These are phyloP conservation scores for Neospermospora avenae DNA, from an alignment of 2,329 filamentous ascomycete genomes.

Conservation along the genomic window DNA sequence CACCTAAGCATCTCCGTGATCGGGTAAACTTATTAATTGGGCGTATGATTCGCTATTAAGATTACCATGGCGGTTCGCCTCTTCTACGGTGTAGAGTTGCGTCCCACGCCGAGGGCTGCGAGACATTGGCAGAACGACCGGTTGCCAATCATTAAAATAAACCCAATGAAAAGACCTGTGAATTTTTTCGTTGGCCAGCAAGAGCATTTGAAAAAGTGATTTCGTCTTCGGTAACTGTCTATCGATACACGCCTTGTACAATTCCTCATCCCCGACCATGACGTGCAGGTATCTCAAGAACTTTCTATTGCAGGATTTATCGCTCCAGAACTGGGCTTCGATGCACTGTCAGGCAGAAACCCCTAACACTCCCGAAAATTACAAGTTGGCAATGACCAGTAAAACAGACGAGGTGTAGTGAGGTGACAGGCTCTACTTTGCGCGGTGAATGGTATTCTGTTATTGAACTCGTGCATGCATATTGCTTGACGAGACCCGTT, in stretches of 20 bases:
- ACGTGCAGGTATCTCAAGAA: slow-evolving; percentile 7
- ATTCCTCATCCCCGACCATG: slow-evolving; percentile 2
- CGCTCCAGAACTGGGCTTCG: not conserved
- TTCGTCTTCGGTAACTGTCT: slow-evolving; percentile 5
- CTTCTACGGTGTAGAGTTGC: slow-evolving; percentile 15
- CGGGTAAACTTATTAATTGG: not conserved
- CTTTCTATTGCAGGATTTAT: not conserved
- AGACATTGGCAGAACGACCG: slow-evolving; percentile 3
- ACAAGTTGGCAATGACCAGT: not conserved
- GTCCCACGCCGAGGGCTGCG: not conserved
- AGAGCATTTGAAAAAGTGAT: not conserved
- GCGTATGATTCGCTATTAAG: slow-evolving; percentile 1
- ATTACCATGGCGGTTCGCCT: slow-evolving; percentile 12
- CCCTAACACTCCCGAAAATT: too few relatives aligned
- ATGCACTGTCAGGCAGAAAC: too few relatives aligned
- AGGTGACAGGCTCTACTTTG: too few relatives aligned
- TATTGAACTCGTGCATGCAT: too few relatives aligned
- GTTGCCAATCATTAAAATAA: slow-evolving; percentile 6
- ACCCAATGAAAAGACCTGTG: not conserved
- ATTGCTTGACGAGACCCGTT: too few relatives aligned
- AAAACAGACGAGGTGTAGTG: too few relatives aligned
- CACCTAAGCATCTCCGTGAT: not conserved
- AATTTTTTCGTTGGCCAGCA: slow-evolving; percentile 4
- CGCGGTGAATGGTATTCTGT: too few relatives aligned
- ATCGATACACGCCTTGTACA: slow-evolving; percentile 1